Evolutionary conservation across 805 yeast genomes (phyloP).

Genomic region (Nakazawaea anatomiae): DNA sequence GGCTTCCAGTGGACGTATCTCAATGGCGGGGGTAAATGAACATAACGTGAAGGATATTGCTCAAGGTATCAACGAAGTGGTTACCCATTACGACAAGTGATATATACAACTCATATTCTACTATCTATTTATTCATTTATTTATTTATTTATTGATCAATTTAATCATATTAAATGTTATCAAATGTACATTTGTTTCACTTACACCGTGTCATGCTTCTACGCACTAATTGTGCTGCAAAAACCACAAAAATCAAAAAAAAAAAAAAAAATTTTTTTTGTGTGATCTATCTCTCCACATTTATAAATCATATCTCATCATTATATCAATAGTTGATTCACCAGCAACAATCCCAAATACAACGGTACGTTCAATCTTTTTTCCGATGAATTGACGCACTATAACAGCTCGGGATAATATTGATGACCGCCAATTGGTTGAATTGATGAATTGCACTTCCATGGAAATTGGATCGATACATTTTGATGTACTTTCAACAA

Average conservation of each 20-base stretch:
- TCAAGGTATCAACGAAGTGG: constrained; percentile 48
- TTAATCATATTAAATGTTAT: background rate
- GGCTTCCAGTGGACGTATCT: constrained; percentile 86
- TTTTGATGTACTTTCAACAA: background rate
- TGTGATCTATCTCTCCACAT: too few species aligned
- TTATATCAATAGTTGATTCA: too few species aligned
- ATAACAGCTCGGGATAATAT: background rate
- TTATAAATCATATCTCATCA: too few species aligned
- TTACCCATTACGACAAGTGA: background rate
- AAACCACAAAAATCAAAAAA: too few species aligned
- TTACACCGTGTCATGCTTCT: too few species aligned
- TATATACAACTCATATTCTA: background rate
- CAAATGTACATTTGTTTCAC: background rate
- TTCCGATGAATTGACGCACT: too few species aligned
- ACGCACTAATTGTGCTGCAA: too few species aligned
- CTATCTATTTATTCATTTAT: background rate
- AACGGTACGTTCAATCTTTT: too few species aligned
- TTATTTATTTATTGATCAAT: background rate
- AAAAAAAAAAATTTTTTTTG: too few species aligned
- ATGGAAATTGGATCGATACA: background rate
- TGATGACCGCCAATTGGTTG: background rate
- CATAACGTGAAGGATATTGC: constrained; percentile 73
- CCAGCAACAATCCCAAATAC: too few species aligned
- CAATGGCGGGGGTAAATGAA: constrained; percentile 83
- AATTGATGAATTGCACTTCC: background rate